Evolutionary conservation across 495 filamentous ascomycete species (phyloP).

Genomic region (Pyronema omphalodes): DNA sequence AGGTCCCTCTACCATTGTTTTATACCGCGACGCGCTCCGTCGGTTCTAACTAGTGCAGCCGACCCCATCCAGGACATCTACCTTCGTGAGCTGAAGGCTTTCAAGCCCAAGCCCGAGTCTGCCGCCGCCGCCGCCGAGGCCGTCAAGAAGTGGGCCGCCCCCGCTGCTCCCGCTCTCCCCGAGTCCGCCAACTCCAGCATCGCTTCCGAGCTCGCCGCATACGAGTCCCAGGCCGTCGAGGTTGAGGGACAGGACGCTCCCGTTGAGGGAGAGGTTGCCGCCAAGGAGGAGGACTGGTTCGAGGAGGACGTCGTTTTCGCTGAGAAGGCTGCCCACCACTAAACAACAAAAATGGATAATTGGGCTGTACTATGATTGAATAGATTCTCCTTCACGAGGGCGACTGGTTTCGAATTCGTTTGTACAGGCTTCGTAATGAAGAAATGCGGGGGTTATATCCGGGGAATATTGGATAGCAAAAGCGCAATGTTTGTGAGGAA

Average conservation of each 20-base stretch:
- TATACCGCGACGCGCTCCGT: not conserved
- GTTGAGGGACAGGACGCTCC: constrained; percentile 61
- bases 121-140: constrained; percentile 71
- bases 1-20: constrained; percentile 31
- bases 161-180: constrained; percentile 64
- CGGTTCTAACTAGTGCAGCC: constrained; percentile 34
- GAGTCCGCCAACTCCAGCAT: constrained; percentile 63
- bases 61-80: constrained; percentile 95
- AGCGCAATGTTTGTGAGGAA: too few species aligned
- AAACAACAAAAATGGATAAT: not conserved
- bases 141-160: constrained; percentile 69
- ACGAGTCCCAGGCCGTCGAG: constrained; percentile 83
- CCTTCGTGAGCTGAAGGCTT: constrained; percentile 79
- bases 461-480: too few species aligned
- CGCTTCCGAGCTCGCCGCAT: constrained; percentile 72
- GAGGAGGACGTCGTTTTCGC: constrained; percentile 48
- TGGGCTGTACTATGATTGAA: not conserved
- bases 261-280: constrained; percentile 32
- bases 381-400: not conserved
- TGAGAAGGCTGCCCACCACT: constrained; percentile 14
- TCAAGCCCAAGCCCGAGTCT: constrained; percentile 74
- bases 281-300: constrained; percentile 51
- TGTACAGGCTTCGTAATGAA: not conserved
- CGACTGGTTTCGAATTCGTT: not conserved
- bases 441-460: not conserved